Evolutionary conservation across 352 stramenopile species (phyloP), one percentile per base, ranked within the genome.

Genomic region (Ophiocytium majus): DNA sequence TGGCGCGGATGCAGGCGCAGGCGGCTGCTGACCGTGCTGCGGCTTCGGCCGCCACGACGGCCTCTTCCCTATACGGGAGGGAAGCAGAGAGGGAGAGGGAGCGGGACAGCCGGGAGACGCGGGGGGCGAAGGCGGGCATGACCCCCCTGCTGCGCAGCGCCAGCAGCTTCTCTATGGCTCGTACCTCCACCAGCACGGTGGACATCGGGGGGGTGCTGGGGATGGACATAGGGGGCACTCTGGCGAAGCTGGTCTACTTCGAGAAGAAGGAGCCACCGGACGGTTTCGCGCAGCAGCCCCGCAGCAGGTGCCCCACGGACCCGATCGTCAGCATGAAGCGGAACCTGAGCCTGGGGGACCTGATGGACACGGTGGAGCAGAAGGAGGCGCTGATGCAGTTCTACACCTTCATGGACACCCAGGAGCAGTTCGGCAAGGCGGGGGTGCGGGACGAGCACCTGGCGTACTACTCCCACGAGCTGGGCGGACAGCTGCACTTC

Each of bases 401-500:
- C 66, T 92, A 92, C 81, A 85, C 28, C 34, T 91, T 91, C 76
- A 91, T 91, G 82, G 84, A 92, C 49, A 85, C 49, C 34, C 50
- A 78, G 19, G 75, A 81, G 50, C 75, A 81, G 9, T 81, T 37
- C 0, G 85, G 85, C 10, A 84, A 85, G 28, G 85, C 74, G 28
- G 94, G 94, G 10, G 93, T 97, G 57, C 92, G 96, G 79, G 95
- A 98, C 79, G 92, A 95, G 17, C 90, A 94, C 5, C 90, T 98
- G 64, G 92, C 91, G 74, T 92, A 97, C 37, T 90, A 93, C 81
- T 91, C 85, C 34, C 94, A 95, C 86, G 90, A 92, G 64, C 90
- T 99, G 0, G 93, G 96, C 66, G 96, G 96, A 36, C 92, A 95
- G 43, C 95, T 99, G 78, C 96, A 99, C 88, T 99, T 99, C 88